Base-by-base conservation (phyloP, 1,284 basidiomycete species). In the Apiotrichum porosum region DNA sequence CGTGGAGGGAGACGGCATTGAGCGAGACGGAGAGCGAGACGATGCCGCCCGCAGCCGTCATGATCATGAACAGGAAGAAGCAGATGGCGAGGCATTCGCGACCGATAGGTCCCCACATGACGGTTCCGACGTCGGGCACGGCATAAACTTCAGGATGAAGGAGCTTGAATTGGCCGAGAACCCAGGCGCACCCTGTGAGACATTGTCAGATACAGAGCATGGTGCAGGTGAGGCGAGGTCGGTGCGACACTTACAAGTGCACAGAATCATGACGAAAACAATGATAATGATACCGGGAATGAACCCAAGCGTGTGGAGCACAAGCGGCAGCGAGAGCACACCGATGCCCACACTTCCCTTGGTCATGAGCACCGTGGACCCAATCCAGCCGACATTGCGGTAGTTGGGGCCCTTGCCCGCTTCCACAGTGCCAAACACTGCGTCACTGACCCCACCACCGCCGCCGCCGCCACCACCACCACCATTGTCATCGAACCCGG, bases 321-420 rank as follows among this genome's bases (percentile, higher is more conserved):
- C 60, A 1, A 56, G 40, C 3, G 67, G 66, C 33, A 65, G 51
- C 2, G 54, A 51, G 15, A 64, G 44, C 0, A 66, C 60, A 42
- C 63, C 64, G 23, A 66, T 48, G 14, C 60, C 66, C 37, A 68
- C 59, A 38, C 62, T 60, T 3, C 52, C 49, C 49, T 59, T 49
- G 19, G 56, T 48, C 17, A 47, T 39, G 18, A 64, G 47, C 9
- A 55, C 53, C 14, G 41, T 9, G 8, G 43, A 13, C 10, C 43
- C 43, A 1, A 24, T 14, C 13, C 6, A 17, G 5, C 35, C 21
- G 36, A 38, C 30, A 28, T 45, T n/a, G n/a, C n/a, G n/a, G n/a
- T n/a, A n/a, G n/a, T n/a, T n/a, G n/a, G n/a, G n/a, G n/a, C n/a
- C n/a, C n/a, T n/a, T n/a, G n/a, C n/a, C n/a, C n/a, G n/a, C n/a